A percentile compares a stretch with the other conserved stretches of the same genome.
phyloP scores from a whole-genome alignment of 495 filamentous ascomycete species.

The Aspergillus avenaceus region DNA sequence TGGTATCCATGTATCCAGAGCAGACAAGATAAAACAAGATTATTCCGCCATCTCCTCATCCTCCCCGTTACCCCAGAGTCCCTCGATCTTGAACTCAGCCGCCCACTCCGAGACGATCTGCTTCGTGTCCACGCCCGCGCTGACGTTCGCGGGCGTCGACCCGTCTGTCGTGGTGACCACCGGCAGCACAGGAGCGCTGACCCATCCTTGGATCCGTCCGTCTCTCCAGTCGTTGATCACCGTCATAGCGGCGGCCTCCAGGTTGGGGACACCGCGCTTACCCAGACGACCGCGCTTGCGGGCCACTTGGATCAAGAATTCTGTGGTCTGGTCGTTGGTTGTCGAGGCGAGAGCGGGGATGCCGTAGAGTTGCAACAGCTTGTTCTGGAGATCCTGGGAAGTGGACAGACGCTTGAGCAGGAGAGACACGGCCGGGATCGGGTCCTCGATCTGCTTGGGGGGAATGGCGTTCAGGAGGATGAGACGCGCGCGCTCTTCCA shows the following conservation, averaged over 20 bases:
- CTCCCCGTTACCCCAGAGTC: slow-evolving; percentile 73
- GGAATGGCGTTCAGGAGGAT: slow-evolving; percentile 88
- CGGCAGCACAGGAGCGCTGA: slow-evolving; percentile 62
- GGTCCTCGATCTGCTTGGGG: slow-evolving; percentile 90
- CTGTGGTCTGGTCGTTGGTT: slow-evolving; percentile 72
- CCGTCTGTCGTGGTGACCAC: slow-evolving; percentile 40
- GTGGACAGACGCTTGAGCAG: slow-evolving; percentile 73
- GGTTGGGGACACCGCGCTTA: slow-evolving; percentile 85
- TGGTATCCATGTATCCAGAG: slow-evolving; percentile 9
- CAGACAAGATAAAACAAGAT: slow-evolving; percentile 7
- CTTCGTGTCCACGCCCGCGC: slow-evolving; percentile 59
- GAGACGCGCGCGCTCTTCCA: slow-evolving; percentile 74
- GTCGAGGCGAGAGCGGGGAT: slow-evolving; percentile 69
- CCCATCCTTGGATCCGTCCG: slow-evolving; percentile 92
- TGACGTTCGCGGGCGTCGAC: slow-evolving; percentile 20
- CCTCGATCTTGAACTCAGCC: slow-evolving; percentile 92
- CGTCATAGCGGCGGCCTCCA: slow-evolving; percentile 80
- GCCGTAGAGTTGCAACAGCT: slow-evolving; percentile 76
- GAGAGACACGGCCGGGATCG: slow-evolving; percentile 76
- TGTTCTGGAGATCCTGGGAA: slow-evolving; percentile 64
- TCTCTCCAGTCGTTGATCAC: slow-evolving; percentile 96
- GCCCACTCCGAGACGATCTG: slow-evolving; percentile 92
- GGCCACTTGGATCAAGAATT: slow-evolving; percentile 92
- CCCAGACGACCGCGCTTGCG: slow-evolving; percentile 86
- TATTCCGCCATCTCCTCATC: slow-evolving; percentile 47